Conservation (phyloP, 306 rosid genomes). For the Dalbergia cochinchinensis region DNA sequence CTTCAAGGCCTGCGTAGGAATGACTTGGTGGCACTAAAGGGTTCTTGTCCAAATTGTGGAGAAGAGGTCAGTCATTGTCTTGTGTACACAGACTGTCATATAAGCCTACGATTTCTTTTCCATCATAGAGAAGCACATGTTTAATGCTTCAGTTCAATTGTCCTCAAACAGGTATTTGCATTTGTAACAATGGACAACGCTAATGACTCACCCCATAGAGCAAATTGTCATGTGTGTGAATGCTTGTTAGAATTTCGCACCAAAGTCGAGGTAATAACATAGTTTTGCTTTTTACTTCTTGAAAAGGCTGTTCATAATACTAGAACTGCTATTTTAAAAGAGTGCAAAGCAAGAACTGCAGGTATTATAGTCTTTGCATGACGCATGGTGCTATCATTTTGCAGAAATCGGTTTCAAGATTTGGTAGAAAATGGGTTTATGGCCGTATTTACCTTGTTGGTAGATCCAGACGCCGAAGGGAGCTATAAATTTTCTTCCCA, state of each 20-base stretch:
- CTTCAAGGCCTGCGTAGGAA: constrained; percentile 87
- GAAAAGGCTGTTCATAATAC: not conserved
- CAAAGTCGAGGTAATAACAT: constrained; percentile 67
- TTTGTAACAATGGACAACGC: constrained; percentile 68
- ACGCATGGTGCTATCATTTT: constrained; percentile 20
- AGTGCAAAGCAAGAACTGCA: not conserved
- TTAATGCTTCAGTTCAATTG: not conserved
- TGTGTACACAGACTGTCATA: constrained; percentile 1
- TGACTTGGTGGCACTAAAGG: constrained; percentile 82
- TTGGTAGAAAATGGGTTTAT: constrained; percentile 75
- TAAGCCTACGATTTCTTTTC: constrained; percentile 15
- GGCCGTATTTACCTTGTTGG: constrained; percentile 80
- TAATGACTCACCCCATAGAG: constrained; percentile 69
- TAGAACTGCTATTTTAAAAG: not conserved
- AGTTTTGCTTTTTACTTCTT: constrained; percentile 27
- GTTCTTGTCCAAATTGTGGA: constrained; percentile 92
- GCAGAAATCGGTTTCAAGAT: constrained; percentile 67
- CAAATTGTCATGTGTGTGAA: constrained; percentile 86
- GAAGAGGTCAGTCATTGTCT: constrained; percentile 75
- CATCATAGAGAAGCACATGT: constrained; percentile 1
- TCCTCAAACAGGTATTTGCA: constrained; percentile 76
- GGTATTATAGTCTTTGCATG: not conserved
- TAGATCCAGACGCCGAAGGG: constrained; percentile 54
- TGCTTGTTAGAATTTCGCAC: constrained; percentile 75
- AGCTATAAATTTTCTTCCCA: constrained; percentile 38